Evolutionary conservation across 2,329 filamentous ascomycete species (phyloP), one percentile per base, ranked within the genome.

Genomic region (Colletotrichum lentis): DNA sequence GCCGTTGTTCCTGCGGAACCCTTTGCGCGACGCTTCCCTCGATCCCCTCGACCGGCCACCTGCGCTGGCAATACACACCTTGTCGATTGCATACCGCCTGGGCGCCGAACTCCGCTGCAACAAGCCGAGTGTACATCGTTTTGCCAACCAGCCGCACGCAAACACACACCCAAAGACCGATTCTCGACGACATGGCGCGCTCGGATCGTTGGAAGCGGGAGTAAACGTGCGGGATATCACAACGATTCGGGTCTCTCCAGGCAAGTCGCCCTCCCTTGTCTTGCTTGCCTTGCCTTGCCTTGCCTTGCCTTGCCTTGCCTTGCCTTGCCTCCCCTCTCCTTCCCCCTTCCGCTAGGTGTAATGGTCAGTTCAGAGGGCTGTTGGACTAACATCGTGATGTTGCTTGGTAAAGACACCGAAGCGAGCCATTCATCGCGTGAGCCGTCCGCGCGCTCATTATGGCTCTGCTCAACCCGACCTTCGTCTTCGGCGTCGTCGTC

Each of bases 401-500:
- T 53, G 16, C 20, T 43, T 67, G 39, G 44, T 63, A 52, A 46
- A 69, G 67, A 59, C 55, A 69, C 52, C 46, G 57, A 69, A 67
- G 56, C 63, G 57, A 43, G 54, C 52, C 56, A 56, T 49, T 41
- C 52, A 49, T 63, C 24, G 57, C 41, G 53, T 37, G 43, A 61
- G 61, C 49, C 59, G 58, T 65, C 16, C 56, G 56, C 52, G 18
- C 73, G 37, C 69, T 73, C 76, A 77, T 73, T 73, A 91, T 91
- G 88, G 88, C 88, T 76, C 85, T 90, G 73, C 81, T 90, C 73
- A 88, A 86, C 75, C 90, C 91, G 73, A 92, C 95, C 73, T 97
- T 97, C 77, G 82, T 97, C 72, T 88, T 97, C 75, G 95, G 95
- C 77, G 84, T 97, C 73, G 75, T 94, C 77, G 89, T 98, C 74